Evolutionary conservation across 352 stramenopile genomes (phyloP), one percentile per base, ranked within the genome.

Genomic region (Blastocystis sp.): DNA sequence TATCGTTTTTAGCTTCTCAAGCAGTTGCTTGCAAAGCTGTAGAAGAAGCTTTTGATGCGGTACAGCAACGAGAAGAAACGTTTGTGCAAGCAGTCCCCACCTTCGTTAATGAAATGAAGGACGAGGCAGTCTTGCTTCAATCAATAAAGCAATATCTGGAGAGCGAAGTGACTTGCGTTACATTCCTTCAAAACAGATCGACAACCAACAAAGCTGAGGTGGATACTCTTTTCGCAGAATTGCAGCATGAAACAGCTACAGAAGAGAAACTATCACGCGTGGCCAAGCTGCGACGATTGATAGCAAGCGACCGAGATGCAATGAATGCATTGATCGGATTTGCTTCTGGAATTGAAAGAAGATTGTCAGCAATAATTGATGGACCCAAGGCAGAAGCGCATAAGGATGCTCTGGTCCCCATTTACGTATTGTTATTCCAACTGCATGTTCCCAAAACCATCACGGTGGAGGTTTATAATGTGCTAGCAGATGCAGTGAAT

Each of bases 301-400:
- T 84, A 3, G 73, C 73, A n/a, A 68, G 23, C 50, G 73, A 84
- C 7, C n/a, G 59, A 55, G 73, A 84, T 26, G 73, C 73, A 9
- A n/a, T 53, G 13, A 29, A 7, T 29, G n/a, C 47, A 37, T 53
- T 84, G 54, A 50, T 50, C 50, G 29, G 50, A 9, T 84, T 84
- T 69, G 73, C 73, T 13, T 7, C 50, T 7, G 73, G 62, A 55
- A n/a, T 84, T 4, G 73, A 84, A n/a, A 5, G 8, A 26, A 34
- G 59, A 23, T 68, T 47, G 6, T 26, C 73, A 37, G 47, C 15
- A 13, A 54, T 47, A 47, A 18, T 84, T 34, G 54, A 63, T 37
- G 41, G 29, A 64, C 5, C 50, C 4, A 50, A 18, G 18, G 29
- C 54, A 56, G 70, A 80, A 41, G 47, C 50, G 45, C 18, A 84